These are phyloP conservation scores for Styphnolobium japonicum DNA, from an alignment of 306 rosid species.

Conservation along the genomic window DNA sequence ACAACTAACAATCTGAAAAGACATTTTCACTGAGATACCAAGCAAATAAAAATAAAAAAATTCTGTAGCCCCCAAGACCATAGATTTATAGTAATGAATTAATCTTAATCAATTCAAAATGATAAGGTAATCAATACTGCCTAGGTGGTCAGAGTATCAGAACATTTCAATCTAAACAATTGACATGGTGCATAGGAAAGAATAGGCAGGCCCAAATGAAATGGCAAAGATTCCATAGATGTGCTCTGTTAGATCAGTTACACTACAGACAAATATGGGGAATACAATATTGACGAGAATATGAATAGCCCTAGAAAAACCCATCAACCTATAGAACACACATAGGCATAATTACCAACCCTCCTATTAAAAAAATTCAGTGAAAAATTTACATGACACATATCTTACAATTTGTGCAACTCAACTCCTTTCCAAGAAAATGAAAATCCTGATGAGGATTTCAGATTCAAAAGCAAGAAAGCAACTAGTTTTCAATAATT, in stretches of 20 bases:
- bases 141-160: no score
- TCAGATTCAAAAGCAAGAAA: neutral
- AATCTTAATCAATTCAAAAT: neutral
- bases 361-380: neutral
- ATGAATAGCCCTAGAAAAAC: neutral
- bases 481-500: no score
- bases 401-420: neutral
- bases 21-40: neutral
- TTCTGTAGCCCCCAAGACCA: neutral
- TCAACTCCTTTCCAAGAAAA: neutral
- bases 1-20: neutral
- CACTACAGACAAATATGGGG: neutral
- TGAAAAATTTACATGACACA: neutral
- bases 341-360: neutral
- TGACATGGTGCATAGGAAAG: neutral
- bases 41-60: neutral
- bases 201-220: neutral
- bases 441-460: neutral
- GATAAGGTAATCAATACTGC: constrained; percentile 7
- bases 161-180: neutral
- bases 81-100: constrained; percentile 17
- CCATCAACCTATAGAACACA: neutral
- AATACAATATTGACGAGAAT: neutral
- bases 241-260: neutral
- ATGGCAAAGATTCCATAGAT: neutral